Conservation (phyloP, 345 rosid species). For the Durio zibethinus region DNA sequence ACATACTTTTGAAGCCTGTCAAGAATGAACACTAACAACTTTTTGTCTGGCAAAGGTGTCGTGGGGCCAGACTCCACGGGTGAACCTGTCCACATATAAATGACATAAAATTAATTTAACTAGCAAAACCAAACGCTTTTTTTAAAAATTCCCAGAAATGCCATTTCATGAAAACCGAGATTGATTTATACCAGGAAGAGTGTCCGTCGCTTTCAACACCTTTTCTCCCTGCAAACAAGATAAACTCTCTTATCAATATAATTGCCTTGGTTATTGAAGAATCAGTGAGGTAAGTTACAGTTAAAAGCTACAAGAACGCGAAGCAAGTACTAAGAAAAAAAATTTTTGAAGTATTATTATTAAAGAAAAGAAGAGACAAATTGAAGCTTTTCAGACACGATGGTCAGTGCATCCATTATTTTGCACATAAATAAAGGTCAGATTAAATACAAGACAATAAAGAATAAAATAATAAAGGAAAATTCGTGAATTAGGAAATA, state of each 20-base stretch:
- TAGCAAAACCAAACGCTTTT: slow-evolving; percentile 17
- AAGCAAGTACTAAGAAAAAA: slow-evolving; percentile 26
- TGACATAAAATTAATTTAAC: slow-evolving; percentile 24
- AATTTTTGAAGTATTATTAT: slow-evolving; percentile 17
- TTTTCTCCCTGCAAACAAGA: slow-evolving; percentile 66
- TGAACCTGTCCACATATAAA: slow-evolving; percentile 71
- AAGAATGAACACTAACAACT: slow-evolving; percentile 96
- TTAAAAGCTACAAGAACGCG: slow-evolving; percentile 24
- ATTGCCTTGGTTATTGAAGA: slow-evolving; percentile 23
- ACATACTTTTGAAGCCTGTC: slow-evolving; percentile 98
- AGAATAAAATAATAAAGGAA: slow-evolving; percentile 23
- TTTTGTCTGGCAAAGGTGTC: slow-evolving; percentile 95
- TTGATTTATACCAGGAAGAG: slow-evolving; percentile 57
- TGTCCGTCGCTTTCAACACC: slow-evolving; percentile 82
- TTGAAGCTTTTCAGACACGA: slow-evolving; percentile 51
- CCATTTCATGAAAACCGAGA: slow-evolving; percentile 39
- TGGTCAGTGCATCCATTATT: slow-evolving; percentile 41
- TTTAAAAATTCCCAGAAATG: slow-evolving; percentile 30
- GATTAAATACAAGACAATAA: slow-evolving; percentile 32
- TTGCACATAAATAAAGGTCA: slow-evolving; percentile 19
- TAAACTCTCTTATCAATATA: slow-evolving; percentile 28
- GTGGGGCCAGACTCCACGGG: slow-evolving; percentile 88
- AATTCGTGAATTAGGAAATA: slow-evolving; percentile 26
- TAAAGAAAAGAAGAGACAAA: slow-evolving; percentile 61
- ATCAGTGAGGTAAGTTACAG: slow-evolving; percentile 32